Conservation (phyloP, 1,139 yeast genomes). For the Kluyveromyces sp. region DNA sequence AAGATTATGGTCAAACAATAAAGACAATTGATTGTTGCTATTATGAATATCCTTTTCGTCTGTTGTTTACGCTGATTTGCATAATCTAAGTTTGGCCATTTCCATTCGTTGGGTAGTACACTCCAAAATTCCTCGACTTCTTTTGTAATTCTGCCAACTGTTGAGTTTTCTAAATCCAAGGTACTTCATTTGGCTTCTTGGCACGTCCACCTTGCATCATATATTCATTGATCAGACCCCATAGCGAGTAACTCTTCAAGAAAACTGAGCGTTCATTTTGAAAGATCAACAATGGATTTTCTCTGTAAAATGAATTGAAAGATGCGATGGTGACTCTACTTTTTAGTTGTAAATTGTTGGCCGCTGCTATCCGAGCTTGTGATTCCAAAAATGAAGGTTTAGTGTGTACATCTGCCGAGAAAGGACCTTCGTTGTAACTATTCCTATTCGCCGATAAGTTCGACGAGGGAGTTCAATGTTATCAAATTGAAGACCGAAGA, state of each 20-base stretch:
- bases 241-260: conserved; percentile 4
- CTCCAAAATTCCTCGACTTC: conserved; percentile 6
- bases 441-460: no score
- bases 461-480: no score
- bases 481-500: neutral
- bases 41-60: neutral
- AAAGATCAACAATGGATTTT: neutral
- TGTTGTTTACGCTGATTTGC: neutral
- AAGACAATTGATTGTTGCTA: conserved; percentile 7
- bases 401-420: neutral
- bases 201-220: conserved; percentile 6
- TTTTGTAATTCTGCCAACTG: conserved; percentile 4
- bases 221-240: conserved; percentile 8
- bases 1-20: conserved; percentile 5
- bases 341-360: neutral
- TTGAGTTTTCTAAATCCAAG: conserved; percentile 8
- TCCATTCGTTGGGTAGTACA: conserved; percentile 7
- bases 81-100: conserved; percentile 3
- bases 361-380: neutral
- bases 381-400: neutral
- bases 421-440: neutral
- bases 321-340: neutral
- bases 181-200: conserved; percentile 3
- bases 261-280: neutral
- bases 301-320: neutral